Base-by-base conservation (phyloP, 805 yeast genomes). In the Metschnikowia borealis region DNA sequence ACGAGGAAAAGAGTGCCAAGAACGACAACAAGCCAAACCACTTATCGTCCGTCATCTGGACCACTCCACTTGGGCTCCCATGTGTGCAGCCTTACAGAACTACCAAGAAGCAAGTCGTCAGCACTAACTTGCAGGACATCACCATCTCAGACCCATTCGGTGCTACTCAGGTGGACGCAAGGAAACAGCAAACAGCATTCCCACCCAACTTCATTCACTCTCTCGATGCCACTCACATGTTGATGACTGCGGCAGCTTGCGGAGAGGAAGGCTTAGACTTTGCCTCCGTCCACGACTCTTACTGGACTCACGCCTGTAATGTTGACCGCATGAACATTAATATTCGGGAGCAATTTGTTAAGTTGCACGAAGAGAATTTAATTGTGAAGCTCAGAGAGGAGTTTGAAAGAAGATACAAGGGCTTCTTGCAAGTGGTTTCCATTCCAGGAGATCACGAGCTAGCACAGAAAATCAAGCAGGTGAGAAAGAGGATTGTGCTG, bases 151-250 rank as follows among this genome's bases (percentile, higher is more conserved):
- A 92, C 71, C 97, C 98, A n/a, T 87, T 82, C 62, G 83, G 85
- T 13, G 77, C 88, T 38, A 82, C 83, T 47, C 87, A 85, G 37
- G 96, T 95, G 39, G 91, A 90, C 66, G 77, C 90, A 6, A 80
- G 96, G 62, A 89, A 91, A 64, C 99, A 94, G 68, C 83, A 83
- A 56, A 83, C 90, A 37, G 99, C 96, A 0, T 88, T 92, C 68
- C 96, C 99, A 14, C 99, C 99, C 32, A 92, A 92, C 66, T 92
- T 80, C 66, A 87, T 92, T 47, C 99, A 92, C 65, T 92, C 98
- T 0, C 74, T 92, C 51, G 99, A 92, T 75, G 98, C 98, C 1
- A 85, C 97, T 0, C 99, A 92, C 66, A 94, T 92, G 99, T 74
- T 94, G 46, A 70, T 91, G 74, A 86, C 96, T 7, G 96, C 97